Conservation (phyloP, 2,329 filamentous ascomycete species). For the Trichoderma asperellum region DNA sequence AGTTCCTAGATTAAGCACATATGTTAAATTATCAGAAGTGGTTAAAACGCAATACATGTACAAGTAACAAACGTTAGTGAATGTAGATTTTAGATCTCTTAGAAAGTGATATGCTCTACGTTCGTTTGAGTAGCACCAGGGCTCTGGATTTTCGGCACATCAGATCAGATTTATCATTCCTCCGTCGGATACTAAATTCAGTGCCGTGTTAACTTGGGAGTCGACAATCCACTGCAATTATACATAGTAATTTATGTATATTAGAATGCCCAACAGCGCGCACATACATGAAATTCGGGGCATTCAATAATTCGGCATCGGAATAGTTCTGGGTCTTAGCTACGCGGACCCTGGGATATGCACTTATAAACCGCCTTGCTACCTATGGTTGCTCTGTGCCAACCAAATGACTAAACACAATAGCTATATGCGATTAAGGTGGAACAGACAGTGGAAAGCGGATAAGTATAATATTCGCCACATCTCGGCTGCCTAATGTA, state of each 20-base stretch:
- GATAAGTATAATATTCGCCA: background rate
- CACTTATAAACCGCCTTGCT: background rate
- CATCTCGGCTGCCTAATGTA: background rate
- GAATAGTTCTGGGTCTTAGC: background rate
- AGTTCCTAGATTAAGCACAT: background rate
- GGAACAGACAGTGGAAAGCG: background rate
- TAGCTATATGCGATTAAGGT: background rate
- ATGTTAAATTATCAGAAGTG: background rate
- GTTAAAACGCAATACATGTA: background rate
- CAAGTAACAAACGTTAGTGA: background rate
- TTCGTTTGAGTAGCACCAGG: background rate
- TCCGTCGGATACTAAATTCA: background rate
- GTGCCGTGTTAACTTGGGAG: background rate
- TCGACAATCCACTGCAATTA: no score
- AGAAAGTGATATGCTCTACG: background rate
- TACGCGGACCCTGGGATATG: background rate
- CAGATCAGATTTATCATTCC: background rate
- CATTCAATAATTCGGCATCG: background rate
- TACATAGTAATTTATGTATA: no score
- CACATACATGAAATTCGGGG: no score
- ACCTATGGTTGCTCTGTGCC: background rate
- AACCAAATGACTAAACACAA: background rate
- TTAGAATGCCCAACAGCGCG: no score
- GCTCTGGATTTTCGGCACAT: background rate
- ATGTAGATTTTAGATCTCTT: no score